A percentile compares a stretch with the other conserved stretches of the same genome.
Conservation (phyloP, 345 rosid genomes). For the Citrus inodora region DNA sequence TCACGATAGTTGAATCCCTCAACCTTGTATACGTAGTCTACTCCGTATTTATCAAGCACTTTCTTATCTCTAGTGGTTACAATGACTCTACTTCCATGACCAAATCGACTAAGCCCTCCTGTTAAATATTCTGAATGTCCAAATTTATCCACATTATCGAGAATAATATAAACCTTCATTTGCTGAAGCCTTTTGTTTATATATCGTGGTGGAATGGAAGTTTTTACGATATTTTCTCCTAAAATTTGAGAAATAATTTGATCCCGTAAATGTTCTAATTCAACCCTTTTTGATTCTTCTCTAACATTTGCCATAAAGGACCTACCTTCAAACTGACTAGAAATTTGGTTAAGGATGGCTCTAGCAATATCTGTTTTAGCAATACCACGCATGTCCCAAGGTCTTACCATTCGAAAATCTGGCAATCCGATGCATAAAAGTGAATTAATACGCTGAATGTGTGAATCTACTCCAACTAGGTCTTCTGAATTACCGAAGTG, state of each 20-base stretch:
- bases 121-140: not conserved
- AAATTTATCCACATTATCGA: constrained; percentile 1
- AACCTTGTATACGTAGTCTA: not conserved
- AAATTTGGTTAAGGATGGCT: not conserved
- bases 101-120: not conserved
- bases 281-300: not conserved
- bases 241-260: not conserved
- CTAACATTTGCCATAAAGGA: not conserved
- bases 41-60: not conserved
- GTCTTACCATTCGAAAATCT: not conserved
- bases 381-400: not conserved
- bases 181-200: not conserved
- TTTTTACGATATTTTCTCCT: not conserved
- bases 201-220: not conserved
- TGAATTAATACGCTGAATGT: not conserved
- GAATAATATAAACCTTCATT: not conserved
- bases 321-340: not conserved
- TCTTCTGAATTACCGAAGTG: not conserved
- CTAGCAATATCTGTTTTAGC: not conserved
- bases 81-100: constrained; percentile 10
- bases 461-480: not conserved
- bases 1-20: not conserved
- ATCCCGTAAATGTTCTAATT: not conserved
- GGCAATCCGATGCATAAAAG: not conserved
- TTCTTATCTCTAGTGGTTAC: constrained; percentile 8